Evolutionary conservation across 2,329 filamentous ascomycete genomes (phyloP), one percentile per base, ranked within the genome.

Genomic region (Talaromyces albobiverticillius): DNA sequence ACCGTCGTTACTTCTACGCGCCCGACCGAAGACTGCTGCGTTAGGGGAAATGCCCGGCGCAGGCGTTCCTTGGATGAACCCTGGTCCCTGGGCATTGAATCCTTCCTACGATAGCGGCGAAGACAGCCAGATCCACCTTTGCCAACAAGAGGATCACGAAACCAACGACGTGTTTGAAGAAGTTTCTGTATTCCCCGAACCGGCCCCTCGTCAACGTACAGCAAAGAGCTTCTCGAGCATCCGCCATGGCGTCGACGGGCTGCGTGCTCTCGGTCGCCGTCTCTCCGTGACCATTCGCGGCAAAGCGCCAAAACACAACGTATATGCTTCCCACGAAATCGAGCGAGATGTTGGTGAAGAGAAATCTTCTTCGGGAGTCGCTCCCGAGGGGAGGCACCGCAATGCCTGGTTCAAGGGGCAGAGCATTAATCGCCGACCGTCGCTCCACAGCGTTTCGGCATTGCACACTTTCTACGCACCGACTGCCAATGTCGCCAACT

Each of bases 211-310:
- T n/a, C 68, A 66, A 22, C 70, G 68, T 31, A 58, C 61, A 38
- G 62, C 71, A 48, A 75, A 71, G 61, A 75, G 71, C 56, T 74
- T 76, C 59, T 75, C 73, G 34, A 71, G 61, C 34, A 59, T 76
- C 51, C 69, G 71, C 45, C 71, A 75, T 55, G 69, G 71, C 3
- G 70, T 75, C 56, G 55, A 71, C 53, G 73, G 72, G 4, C 55
- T 76, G 51, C 69, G 71, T 31, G 71, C 72, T 8, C 63, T 74
- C 22, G 70, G 70, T 13, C 72, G 72, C 56, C 68, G 72, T 9
- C 57, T 74, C 45, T 76, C 73, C 4, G 65, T 75, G 22, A 71
- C 66, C 13, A 59, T 75, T 49, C 71, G 72, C 42, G 63, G 63
- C 53, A 74, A 72, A 60, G 65, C 67, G 8, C 68, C 70, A 3